These are phyloP conservation scores for Quercus phellos DNA, from an alignment of 331 rosid genomes.

Conservation along the genomic window DNA sequence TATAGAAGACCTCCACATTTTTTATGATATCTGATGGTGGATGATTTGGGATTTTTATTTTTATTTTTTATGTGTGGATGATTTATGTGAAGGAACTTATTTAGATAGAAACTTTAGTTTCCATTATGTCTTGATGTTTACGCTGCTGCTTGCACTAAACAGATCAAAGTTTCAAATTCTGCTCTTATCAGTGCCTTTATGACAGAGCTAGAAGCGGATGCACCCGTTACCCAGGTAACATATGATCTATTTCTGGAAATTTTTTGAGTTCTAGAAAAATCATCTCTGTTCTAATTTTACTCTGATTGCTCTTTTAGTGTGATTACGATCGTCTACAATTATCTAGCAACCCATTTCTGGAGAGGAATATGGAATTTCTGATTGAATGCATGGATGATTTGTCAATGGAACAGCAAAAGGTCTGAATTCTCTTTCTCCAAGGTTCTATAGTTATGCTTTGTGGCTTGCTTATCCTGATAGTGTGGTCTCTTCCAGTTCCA, in stretches of 20 bases:
- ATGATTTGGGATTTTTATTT: background rate
- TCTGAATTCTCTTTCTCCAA: conserved; percentile 19
- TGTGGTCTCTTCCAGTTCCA: conserved; percentile 57
- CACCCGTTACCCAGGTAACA: conserved; percentile 84
- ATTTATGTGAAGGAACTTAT: background rate
- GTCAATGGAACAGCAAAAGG: conserved; percentile 93
- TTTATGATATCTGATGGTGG: background rate
- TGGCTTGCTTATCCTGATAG: conserved; percentile 17
- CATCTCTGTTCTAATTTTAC: conserved; percentile 13
- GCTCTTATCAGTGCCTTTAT: conserved; percentile 95
- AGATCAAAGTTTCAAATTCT: conserved; percentile 96
- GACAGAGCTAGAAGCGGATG: conserved; percentile 85
- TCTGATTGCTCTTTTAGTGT: conserved; percentile 46
- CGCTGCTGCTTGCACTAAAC: conserved; percentile 19
- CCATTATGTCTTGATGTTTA: conserved; percentile 5
- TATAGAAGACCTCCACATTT: background rate
- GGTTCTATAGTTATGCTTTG: conserved; percentile 5
- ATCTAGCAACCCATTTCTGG: conserved; percentile 78
- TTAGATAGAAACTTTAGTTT: background rate
- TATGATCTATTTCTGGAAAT: conserved; percentile 10
- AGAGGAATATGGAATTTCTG: conserved; percentile 87
- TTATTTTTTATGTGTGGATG: background rate
- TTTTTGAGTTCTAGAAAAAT: conserved; percentile 2
- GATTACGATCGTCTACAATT: conserved; percentile 88
- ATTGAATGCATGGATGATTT: conserved; percentile 97